These are phyloP conservation scores for Vitis hybrid DNA, from an alignment of 177 flowering plant genomes.

Conservation along the genomic window DNA sequence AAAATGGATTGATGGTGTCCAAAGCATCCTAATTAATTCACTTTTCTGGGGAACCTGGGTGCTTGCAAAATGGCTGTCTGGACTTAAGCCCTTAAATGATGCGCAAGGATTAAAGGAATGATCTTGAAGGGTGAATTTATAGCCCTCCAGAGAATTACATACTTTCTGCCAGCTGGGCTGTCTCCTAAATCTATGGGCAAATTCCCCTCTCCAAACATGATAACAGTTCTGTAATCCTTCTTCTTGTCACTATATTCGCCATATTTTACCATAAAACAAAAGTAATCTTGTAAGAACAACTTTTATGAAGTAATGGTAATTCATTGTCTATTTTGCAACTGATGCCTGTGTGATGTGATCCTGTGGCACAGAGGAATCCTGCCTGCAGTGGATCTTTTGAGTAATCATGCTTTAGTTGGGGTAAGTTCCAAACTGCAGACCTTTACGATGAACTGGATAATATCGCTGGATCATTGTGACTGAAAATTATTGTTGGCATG, in stretches of 20 bases:
- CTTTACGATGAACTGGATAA: neutral
- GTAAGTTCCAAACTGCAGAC: slow-evolving; percentile 41
- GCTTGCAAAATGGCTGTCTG: too few relatives aligned
- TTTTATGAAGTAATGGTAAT: neutral
- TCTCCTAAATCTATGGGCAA: neutral
- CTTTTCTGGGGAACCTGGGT: too few relatives aligned
- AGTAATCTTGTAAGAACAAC: too few relatives aligned
- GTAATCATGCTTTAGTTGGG: slow-evolving; percentile 64
- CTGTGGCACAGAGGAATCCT: slow-evolving; percentile 78
- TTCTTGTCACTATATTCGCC: neutral
- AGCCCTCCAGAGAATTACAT: too few relatives aligned
- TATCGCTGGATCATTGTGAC: neutral
- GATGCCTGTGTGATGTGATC: slow-evolving; percentile 21
- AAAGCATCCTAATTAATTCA: too few relatives aligned
- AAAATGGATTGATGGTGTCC: too few relatives aligned
- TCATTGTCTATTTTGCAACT: slow-evolving; percentile 4
- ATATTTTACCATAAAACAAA: too few relatives aligned
- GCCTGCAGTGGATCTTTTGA: slow-evolving; percentile 77
- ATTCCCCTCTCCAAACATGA: neutral
- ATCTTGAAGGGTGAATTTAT: too few relatives aligned
- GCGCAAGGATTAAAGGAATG: too few relatives aligned
- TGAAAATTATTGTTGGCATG: neutral
- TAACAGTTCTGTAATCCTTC: neutral
- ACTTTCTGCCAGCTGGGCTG: neutral
- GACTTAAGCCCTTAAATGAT: too few relatives aligned